phyloP scores from a whole-genome alignment of 2,329 filamentous ascomycete genomes.

The Tolypocladium tundrense region DNA sequence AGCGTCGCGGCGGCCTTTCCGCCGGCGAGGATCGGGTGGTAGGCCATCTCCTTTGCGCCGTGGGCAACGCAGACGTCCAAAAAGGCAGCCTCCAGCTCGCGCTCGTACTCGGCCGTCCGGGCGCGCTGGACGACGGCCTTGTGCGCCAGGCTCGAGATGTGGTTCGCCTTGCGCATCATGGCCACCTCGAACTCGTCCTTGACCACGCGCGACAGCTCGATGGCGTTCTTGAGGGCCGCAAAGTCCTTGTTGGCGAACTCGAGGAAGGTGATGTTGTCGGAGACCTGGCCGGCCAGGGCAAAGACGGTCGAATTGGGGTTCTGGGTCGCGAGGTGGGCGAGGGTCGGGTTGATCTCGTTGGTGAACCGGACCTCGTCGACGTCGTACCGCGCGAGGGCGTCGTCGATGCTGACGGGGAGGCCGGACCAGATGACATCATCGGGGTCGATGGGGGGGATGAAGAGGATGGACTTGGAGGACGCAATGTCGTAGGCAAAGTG shows the following conservation, averaged over 20 bases:
- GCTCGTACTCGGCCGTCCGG: slow-evolving; percentile 60
- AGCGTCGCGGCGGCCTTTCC: slow-evolving; percentile 75
- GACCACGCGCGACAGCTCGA: slow-evolving; percentile 57
- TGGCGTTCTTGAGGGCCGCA: slow-evolving; percentile 45
- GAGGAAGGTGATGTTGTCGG: slow-evolving; percentile 60
- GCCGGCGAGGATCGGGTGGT: slow-evolving; percentile 74
- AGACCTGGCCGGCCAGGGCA: slow-evolving; percentile 70
- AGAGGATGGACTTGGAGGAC: slow-evolving; percentile 66
- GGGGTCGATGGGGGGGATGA: slow-evolving; percentile 82
- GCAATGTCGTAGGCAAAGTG: slow-evolving; percentile 73
- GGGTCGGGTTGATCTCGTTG: slow-evolving; percentile 64
- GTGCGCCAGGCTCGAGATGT: slow-evolving; percentile 59
- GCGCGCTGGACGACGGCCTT: slow-evolving; percentile 51
- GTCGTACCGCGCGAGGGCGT: slow-evolving; percentile 70
- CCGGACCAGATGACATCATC: slow-evolving; percentile 91
- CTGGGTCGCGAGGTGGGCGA: slow-evolving; percentile 40
- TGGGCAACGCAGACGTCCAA: slow-evolving; percentile 64
- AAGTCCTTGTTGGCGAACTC: slow-evolving; percentile 57
- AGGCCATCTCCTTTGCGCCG: slow-evolving; percentile 74
- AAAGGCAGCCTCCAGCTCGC: slow-evolving; percentile 74
- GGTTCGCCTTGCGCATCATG: slow-evolving; percentile 62
- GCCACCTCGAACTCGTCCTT: slow-evolving; percentile 70
- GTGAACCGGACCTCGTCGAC: slow-evolving; percentile 68
- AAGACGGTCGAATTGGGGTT: slow-evolving; percentile 44
- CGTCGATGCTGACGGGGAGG: slow-evolving; percentile 64